Evolutionary conservation across 805 yeast genomes (phyloP).

Genomic region (Scheffersomyces spartinae): DNA sequence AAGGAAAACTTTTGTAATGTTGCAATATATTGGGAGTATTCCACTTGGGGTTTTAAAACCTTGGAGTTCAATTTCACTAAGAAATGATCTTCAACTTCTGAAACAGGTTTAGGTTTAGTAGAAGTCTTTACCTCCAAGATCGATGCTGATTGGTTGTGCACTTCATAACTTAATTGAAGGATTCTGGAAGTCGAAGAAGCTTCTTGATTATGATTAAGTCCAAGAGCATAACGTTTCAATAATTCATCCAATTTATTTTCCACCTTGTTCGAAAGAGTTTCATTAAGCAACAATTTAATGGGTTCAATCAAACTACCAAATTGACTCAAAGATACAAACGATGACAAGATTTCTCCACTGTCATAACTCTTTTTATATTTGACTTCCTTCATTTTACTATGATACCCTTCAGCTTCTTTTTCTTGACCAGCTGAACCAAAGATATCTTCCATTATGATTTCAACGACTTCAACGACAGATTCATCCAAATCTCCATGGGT

Average conservation of each 20-base stretch:
- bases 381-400: constrained; percentile 78
- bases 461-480: constrained; percentile 44
- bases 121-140: constrained; percentile 8
- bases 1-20: constrained; percentile 67
- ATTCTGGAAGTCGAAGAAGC: constrained; percentile 43
- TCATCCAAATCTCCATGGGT: constrained; percentile 69
- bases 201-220: constrained; percentile 62
- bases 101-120: constrained; percentile 10
- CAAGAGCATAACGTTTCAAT: constrained; percentile 65
- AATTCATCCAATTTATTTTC: constrained; percentile 73
- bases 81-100: constrained; percentile 53
- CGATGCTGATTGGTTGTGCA: constrained; percentile 43
- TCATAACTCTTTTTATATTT: constrained; percentile 83
- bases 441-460: constrained; percentile 78
- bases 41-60: constrained; percentile 40
- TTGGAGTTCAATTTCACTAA: constrained; percentile 61
- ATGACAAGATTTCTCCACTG: constrained; percentile 67
- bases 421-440: constrained; percentile 91
- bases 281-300: constrained; percentile 47
- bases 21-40: constrained; percentile 42
- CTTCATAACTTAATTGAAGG: constrained; percentile 61
- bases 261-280: constrained; percentile 52
- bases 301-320: constrained; percentile 59
- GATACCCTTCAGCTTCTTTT: constrained; percentile 89
- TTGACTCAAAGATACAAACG: constrained; percentile 44